Evolutionary conservation across 2,329 filamentous ascomycete species (phyloP), one percentile per base, ranked within the genome.

Genomic region (Beauveria rudraprayagi): DNA sequence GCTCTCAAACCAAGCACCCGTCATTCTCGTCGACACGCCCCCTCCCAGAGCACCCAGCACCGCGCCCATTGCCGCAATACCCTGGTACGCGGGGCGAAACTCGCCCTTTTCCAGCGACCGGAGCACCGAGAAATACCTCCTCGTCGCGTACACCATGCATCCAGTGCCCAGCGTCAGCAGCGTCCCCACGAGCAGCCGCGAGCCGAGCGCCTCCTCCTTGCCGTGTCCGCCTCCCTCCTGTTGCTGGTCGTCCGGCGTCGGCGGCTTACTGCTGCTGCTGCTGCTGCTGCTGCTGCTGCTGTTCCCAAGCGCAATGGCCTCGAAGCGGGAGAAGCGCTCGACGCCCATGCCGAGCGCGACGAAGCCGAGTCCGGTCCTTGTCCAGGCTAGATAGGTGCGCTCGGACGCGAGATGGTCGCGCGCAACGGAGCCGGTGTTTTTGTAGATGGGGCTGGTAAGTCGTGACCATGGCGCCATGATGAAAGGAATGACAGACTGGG

Each of bases 331-430:
- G 59, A 82, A 75, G 46, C 75, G 73, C 56, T 76, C 74, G 44
- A 77, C 69, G n/a, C 79, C 80, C 34, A 81, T 76, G 22, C 79
- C 79, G 1, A 82, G 72, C 1, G 78, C 79, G 43, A 81, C 74
- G 68, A 81, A 81, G 6, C 78, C 79, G 5, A 82, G 75, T 0
- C 78, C 78, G 3, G 77, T 80, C 11, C 79, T 74, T 11, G 78
- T 76, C 80, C 79, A 82, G 34, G 79, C 77, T 22, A 82, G 74
- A 26, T 53, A 62, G 10, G 61, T 62, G 37, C 61, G 61, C 47
- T 55, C 52, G 24, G 52, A 55, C 22, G 52, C 52, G 37, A 55
- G 52, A n/a, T 55, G 52, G 52, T 55, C 52, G 52, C 52, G 52
- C 52, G 52, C 52, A 0, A 43, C 40, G 14, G 52, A 55, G 52